Evolutionary conservation across 2,329 filamentous ascomycete genomes (phyloP).

Genomic region (Trichophyton verrucosum): DNA sequence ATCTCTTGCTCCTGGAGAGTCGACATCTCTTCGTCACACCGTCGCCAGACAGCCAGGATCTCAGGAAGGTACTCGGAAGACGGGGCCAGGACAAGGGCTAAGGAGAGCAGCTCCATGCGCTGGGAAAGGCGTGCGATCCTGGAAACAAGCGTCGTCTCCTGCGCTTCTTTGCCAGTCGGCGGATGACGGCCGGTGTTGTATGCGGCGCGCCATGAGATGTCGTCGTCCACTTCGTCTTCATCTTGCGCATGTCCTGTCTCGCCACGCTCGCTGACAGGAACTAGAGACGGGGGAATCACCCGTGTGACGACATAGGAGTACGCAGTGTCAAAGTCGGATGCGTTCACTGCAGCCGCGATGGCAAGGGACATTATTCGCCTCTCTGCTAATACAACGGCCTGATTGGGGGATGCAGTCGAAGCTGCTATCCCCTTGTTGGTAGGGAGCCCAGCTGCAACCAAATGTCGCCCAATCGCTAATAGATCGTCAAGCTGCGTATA

Average conservation of each 20-base stretch:
- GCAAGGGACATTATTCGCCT: slow-evolving; percentile 37
- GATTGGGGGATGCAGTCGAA: slow-evolving; percentile 9
- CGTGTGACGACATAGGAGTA: slow-evolving; percentile 55
- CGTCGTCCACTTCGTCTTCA: slow-evolving; percentile 33
- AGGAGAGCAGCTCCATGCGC: slow-evolving; percentile 52
- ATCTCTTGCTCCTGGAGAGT: slow-evolving; percentile 42
- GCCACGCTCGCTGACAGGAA: slow-evolving; percentile 16
- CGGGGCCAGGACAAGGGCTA: slow-evolving; percentile 49
- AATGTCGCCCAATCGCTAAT: slow-evolving; percentile 47
- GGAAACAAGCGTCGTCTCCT: slow-evolving; percentile 23
- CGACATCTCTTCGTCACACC: slow-evolving; percentile 49
- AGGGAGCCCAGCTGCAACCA: slow-evolving; percentile 38
- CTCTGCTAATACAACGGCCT: slow-evolving; percentile 26
- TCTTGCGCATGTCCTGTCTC: background rate
- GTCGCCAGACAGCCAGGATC: slow-evolving; percentile 50
- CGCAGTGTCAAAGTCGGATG: slow-evolving; percentile 45
- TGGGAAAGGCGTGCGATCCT: slow-evolving; percentile 47
- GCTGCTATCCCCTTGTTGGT: slow-evolving; percentile 16
- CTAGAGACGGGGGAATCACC: slow-evolving; percentile 31
- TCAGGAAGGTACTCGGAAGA: slow-evolving; percentile 44
- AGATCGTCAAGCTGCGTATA: slow-evolving; percentile 55
- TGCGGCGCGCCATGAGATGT: slow-evolving; percentile 53
- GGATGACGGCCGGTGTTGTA: slow-evolving; percentile 49
- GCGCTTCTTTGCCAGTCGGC: slow-evolving; percentile 20
- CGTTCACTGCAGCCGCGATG: slow-evolving; percentile 33